Evolutionary conservation across 2,329 filamentous ascomycete species (phyloP).

Genomic region (Myriosclerotinia curreyana): DNA sequence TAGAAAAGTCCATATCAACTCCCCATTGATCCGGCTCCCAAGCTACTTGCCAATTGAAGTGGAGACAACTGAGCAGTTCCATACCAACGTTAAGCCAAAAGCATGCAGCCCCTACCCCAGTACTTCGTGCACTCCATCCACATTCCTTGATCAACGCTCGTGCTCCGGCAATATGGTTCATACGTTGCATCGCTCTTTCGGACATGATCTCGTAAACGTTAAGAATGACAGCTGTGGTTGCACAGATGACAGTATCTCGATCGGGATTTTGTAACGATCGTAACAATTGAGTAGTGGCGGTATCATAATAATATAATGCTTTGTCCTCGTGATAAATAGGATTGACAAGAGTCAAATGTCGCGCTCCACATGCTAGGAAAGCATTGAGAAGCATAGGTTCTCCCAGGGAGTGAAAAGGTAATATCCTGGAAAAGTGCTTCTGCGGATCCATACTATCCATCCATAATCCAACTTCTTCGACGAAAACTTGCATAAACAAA

Average conservation of each 20-base stretch:
- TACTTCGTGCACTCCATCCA: conserved; percentile 76
- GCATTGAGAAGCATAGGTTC: conserved; percentile 89
- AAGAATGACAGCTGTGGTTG: conserved; percentile 80
- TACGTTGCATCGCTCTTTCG: conserved; percentile 71
- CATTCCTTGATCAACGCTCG: conserved; percentile 86
- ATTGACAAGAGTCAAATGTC: conserved; percentile 72
- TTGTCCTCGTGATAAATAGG: conserved; percentile 70
- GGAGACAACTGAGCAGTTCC: conserved; percentile 84
- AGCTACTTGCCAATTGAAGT: conserved; percentile 80
- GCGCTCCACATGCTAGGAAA: conserved; percentile 81
- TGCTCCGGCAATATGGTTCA: conserved; percentile 85
- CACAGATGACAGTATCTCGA: conserved; percentile 78
- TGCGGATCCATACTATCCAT: conserved; percentile 87
- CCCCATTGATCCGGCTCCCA: conserved; percentile 93
- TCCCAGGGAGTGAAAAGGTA: conserved; percentile 79
- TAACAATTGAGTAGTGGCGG: conserved; percentile 74
- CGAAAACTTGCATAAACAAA: conserved; percentile 87
- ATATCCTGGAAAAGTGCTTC: conserved; percentile 79
- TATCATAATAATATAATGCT: conserved; percentile 80
- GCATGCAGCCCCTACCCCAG: conserved; percentile 78
- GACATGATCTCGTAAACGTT: conserved; percentile 95
- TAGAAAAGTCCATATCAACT: conserved; percentile 70
- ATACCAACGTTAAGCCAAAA: conserved; percentile 93
- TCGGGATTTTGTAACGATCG: conserved; percentile 79
- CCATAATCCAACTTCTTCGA: conserved; percentile 86